phyloP scores from a whole-genome alignment of 2,329 filamentous ascomycete genomes.

The Aspergillus sojae region DNA sequence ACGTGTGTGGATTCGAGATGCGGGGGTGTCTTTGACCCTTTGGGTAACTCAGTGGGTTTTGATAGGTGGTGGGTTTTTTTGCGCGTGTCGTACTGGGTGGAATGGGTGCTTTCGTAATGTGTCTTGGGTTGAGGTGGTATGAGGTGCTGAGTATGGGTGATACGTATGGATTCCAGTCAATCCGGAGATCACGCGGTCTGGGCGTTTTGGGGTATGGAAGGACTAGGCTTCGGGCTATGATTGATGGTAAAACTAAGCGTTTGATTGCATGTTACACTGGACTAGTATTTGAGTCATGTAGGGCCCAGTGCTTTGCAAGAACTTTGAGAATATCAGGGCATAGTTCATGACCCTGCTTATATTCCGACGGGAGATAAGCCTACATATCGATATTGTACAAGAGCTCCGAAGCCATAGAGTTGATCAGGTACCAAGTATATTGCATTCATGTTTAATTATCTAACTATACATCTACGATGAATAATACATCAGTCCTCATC shows the following conservation, averaged over 20 bases:
- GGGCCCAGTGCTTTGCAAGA: neutral
- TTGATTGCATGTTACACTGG: neutral
- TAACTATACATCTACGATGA: neutral
- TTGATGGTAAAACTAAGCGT: neutral
- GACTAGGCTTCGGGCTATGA: neutral
- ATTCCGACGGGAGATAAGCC: neutral
- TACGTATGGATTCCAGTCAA: neutral
- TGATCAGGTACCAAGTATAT: neutral
- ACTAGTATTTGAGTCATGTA: neutral
- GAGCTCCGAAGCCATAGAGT: neutral
- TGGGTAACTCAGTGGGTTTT: neutral
- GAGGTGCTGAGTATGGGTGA: neutral
- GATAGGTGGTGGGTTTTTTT: neutral
- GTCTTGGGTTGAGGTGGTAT: neutral
- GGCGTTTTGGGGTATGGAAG: neutral
- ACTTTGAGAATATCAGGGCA: neutral
- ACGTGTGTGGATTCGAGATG: constrained; percentile 1
- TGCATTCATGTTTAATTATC: neutral
- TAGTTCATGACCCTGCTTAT: neutral
- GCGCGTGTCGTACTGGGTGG: neutral
- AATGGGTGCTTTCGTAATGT: neutral
- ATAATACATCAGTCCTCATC: constrained; percentile 49
- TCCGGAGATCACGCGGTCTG: neutral
- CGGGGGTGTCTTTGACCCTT: neutral
- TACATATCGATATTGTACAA: neutral